phyloP scores from a whole-genome alignment of 108 stramenopile species.

The Schizochytrium sp. region DNA sequence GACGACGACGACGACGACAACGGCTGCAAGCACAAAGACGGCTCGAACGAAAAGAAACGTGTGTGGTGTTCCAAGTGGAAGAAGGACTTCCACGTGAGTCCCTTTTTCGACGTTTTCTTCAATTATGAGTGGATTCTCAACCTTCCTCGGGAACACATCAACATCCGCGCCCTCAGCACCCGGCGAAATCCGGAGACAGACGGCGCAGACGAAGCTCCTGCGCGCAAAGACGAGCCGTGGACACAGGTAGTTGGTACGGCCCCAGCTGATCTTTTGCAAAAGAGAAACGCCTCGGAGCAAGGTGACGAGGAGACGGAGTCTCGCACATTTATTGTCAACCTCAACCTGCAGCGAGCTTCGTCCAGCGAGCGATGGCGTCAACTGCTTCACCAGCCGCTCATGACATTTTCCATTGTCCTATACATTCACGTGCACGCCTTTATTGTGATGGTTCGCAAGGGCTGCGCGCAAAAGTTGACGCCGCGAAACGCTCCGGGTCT shows the following conservation, averaged over 20 bases:
- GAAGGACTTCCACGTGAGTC: constrained; percentile 17
- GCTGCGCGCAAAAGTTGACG: background rate
- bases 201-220: background rate
- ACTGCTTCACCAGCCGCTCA: background rate
- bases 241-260: background rate
- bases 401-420: background rate
- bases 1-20: background rate
- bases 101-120: constrained; percentile 1
- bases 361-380: background rate
- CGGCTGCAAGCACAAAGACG: too few species aligned
- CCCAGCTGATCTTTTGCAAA: background rate
- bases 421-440: background rate
- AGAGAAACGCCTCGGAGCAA: background rate
- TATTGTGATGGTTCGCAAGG: background rate
- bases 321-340: background rate
- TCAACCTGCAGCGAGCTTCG: background rate
- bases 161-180: background rate
- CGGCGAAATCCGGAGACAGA: background rate
- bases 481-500: background rate
- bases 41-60: background rate
- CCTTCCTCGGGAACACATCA: background rate
- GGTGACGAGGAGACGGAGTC: background rate
- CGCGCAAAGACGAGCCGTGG: background rate
- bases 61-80: background rate
- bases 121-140: background rate